Conservation (phyloP, 768 basidiomycete species). For the Mycena olivaceomarginata region DNA sequence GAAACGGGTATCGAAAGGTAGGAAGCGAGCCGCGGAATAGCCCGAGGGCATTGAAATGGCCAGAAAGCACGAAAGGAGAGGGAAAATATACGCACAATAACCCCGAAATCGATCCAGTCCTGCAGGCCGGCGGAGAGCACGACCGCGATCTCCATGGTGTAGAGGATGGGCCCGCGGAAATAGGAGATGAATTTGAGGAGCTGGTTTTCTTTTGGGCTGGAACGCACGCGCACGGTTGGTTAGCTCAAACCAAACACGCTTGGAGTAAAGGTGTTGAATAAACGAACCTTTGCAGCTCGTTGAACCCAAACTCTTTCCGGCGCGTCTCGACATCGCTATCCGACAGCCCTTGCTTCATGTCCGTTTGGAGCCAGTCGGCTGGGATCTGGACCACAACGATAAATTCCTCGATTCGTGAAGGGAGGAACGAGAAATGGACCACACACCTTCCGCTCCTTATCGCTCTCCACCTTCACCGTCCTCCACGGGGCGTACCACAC, state of each 20-base stretch:
- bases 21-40: no score
- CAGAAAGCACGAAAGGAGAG: no score
- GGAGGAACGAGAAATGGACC: background rate
- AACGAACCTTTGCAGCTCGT: constrained; percentile 63
- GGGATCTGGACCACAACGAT: constrained; percentile 51
- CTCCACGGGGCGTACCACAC: constrained; percentile 70
- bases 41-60: no score
- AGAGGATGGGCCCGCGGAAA: constrained; percentile 65
- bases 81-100: constrained; percentile 58
- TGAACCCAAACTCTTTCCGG: constrained; percentile 59
- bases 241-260: no score
- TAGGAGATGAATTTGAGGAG: constrained; percentile 65
- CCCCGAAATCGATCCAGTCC: constrained; percentile 71
- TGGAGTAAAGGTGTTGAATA: background rate
- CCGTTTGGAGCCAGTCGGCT: constrained; percentile 62
- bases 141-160: constrained; percentile 69
- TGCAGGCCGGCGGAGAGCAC: constrained; percentile 64
- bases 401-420: background rate
- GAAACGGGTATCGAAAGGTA: background rate
- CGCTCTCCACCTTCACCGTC: constrained; percentile 52
- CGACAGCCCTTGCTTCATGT: constrained; percentile 58
- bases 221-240: background rate
- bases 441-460: constrained; percentile 54
- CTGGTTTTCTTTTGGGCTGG: constrained; percentile 61
- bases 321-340: constrained; percentile 57